Evolutionary conservation across 345 rosid genomes (phyloP).

Genomic region (Brassica juncea): DNA sequence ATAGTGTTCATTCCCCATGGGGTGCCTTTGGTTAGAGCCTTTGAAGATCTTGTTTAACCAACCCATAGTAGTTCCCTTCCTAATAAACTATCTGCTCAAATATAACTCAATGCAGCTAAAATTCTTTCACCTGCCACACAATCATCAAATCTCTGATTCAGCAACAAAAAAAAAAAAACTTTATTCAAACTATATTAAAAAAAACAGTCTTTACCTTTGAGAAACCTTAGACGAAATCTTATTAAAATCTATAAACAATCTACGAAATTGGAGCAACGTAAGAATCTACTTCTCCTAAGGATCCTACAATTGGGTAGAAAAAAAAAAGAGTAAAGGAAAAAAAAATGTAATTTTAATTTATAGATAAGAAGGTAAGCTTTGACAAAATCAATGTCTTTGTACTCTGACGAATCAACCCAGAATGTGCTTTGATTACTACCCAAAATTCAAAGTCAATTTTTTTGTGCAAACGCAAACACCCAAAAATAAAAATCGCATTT

Average conservation of each 20-base stretch:
- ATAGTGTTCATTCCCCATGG: conserved; percentile 53
- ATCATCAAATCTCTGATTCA: conserved; percentile 8
- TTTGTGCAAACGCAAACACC: conserved; percentile 24
- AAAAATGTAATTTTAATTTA: neutral
- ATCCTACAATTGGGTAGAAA: conserved; percentile 26
- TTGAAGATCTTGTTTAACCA: conserved; percentile 88
- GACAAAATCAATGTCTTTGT: conserved; percentile 34
- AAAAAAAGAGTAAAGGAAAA: neutral
- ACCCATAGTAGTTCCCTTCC: conserved; percentile 51
- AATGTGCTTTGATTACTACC: conserved; percentile 47
- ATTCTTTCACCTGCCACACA: conserved; percentile 42
- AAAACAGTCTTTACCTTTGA: neutral
- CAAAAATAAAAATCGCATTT: conserved; percentile 10
- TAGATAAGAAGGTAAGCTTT: conserved; percentile 21
- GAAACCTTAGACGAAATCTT: conserved; percentile 39
- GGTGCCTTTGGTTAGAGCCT: conserved; percentile 63
- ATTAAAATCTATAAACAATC: conserved; percentile 11
- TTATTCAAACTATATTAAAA: neutral
- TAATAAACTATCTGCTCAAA: conserved; percentile 49
- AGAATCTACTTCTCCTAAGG: conserved; percentile 34
- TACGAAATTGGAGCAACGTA: conserved; percentile 22
- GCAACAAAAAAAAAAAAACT: neutral
- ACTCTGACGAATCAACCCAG: conserved; percentile 31
- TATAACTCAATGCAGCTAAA: conserved; percentile 38
- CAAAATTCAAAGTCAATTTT: conserved; percentile 50